phyloP scores from a whole-genome alignment of 78 protist species.

The Tieghemostelium lacteum region DNA sequence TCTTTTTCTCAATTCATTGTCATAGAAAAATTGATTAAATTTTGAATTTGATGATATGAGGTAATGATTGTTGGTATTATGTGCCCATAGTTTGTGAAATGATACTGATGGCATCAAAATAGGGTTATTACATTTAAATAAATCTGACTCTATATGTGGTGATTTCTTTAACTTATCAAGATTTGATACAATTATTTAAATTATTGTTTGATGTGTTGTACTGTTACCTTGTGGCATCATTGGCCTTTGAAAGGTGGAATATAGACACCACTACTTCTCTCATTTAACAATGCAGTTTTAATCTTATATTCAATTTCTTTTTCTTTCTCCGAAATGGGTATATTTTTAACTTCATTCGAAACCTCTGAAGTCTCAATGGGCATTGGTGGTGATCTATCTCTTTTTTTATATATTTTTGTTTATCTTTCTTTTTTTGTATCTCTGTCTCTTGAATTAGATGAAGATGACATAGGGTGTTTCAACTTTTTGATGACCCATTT shows the following conservation, averaged over 20 bases:
- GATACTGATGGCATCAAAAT: neutral
- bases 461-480: neutral
- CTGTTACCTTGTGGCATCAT: too few species aligned
- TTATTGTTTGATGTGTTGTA: too few species aligned
- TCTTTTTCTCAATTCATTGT: too few species aligned
- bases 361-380: neutral
- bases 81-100: slow-evolving; percentile 7
- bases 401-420: neutral
- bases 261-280: slow-evolving; percentile 81
- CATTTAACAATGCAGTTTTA: slow-evolving; percentile 21
- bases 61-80: too few species aligned
- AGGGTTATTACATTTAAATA: slow-evolving; percentile 30
- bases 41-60: too few species aligned
- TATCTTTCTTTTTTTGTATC: neutral
- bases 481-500: too few species aligned
- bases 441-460: neutral
- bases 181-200: too few species aligned
- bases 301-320: slow-evolving; percentile 51
- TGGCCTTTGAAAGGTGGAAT: slow-evolving; percentile 87
- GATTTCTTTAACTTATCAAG: slow-evolving; percentile 51
- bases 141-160: slow-evolving; percentile 18
- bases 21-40: too few species aligned
- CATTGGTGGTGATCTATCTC: neutral
- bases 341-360: neutral
- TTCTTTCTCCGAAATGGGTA: neutral